phyloP scores from a whole-genome alignment of 495 filamentous ascomycete genomes.

The Cercophora samala region DNA sequence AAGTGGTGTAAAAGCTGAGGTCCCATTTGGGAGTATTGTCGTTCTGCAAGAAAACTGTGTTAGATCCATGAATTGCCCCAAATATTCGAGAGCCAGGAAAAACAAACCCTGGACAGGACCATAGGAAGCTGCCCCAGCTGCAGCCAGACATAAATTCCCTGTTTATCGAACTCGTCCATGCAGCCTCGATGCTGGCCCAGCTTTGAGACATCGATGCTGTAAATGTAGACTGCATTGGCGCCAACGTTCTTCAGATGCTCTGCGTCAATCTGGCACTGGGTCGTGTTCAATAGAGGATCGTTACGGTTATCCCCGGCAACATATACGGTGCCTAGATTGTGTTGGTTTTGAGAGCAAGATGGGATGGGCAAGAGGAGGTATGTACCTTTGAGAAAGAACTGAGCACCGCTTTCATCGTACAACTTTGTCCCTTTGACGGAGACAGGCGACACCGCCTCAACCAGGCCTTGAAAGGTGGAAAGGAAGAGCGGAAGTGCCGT shows the following conservation, averaged over 20 bases:
- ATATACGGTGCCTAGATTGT: constrained; percentile 30
- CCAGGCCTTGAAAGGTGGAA: not conserved
- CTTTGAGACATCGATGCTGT: constrained; percentile 64
- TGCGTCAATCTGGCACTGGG: constrained; percentile 71
- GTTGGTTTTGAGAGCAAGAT: not conserved
- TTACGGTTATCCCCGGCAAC: not conserved
- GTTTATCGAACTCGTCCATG: constrained; percentile 62
- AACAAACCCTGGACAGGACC: not conserved
- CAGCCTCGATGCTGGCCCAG: constrained; percentile 60
- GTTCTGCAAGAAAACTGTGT: not conserved
- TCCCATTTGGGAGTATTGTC: constrained; percentile 51
- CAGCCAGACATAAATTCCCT: constrained; percentile 70
- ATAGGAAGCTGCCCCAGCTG: constrained; percentile 54
- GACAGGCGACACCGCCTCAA: constrained; percentile 14
- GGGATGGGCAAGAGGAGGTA: constrained; percentile 10
- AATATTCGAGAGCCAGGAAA: not conserved
- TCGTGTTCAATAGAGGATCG: constrained; percentile 67
- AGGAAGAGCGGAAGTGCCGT: constrained; percentile 1
- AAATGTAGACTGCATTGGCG: constrained; percentile 78
- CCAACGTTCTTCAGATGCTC: constrained; percentile 68
- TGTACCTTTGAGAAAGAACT: constrained; percentile 68
- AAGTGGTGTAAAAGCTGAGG: constrained; percentile 57
- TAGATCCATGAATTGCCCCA: not conserved
- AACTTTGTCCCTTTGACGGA: constrained; percentile 63
- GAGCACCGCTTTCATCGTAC: constrained; percentile 69